Percentiles rank a stretch among this genome's conserved stretches.
Evolutionary conservation across 768 basidiomycete species (phyloP).

Genomic region (Boletellus sp.): DNA sequence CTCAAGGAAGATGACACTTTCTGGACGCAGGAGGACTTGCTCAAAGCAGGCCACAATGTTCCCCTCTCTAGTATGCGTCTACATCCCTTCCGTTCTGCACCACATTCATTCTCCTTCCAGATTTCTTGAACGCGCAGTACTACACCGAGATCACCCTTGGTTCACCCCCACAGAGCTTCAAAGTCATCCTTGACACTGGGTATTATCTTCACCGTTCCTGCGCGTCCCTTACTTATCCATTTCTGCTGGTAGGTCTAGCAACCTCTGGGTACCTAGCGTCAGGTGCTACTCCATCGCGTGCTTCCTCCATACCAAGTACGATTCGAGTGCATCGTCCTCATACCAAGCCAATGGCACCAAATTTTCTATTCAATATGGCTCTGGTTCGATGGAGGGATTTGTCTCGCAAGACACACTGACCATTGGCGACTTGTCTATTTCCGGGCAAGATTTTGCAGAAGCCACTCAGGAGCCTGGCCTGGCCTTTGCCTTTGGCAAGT

Average conservation of each 20-base stretch:
- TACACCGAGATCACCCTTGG: constrained; percentile 85
- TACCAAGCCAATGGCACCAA: constrained; percentile 87
- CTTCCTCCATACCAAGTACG: constrained; percentile 93
- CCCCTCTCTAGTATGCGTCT: constrained; percentile 78
- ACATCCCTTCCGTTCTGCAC: background rate
- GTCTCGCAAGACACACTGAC: constrained; percentile 77
- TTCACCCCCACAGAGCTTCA: constrained; percentile 82
- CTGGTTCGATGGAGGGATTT: constrained; percentile 95
- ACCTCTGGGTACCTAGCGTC: constrained; percentile 89
- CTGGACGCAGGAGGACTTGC: constrained; percentile 75
- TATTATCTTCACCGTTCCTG: constrained; percentile 21
- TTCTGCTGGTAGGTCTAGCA: constrained; percentile 61
- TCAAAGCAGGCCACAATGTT: constrained; percentile 76
- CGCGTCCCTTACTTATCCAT: constrained; percentile 20
- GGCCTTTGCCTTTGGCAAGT: constrained; percentile 96
- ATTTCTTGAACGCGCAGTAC: constrained; percentile 99
- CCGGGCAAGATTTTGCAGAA: constrained; percentile 86
- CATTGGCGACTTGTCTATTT: constrained; percentile 81
- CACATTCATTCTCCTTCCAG: constrained; percentile 37
- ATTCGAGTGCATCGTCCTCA: constrained; percentile 70
- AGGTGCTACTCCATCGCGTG: constrained; percentile 86
- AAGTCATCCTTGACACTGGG: constrained; percentile 95
- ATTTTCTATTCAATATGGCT: constrained; percentile 92
- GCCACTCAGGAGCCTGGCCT: constrained; percentile 95
- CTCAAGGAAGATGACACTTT: constrained; percentile 57